Conservation (phyloP, 2,329 filamentous ascomycete species). For the Polychaeton citri region DNA sequence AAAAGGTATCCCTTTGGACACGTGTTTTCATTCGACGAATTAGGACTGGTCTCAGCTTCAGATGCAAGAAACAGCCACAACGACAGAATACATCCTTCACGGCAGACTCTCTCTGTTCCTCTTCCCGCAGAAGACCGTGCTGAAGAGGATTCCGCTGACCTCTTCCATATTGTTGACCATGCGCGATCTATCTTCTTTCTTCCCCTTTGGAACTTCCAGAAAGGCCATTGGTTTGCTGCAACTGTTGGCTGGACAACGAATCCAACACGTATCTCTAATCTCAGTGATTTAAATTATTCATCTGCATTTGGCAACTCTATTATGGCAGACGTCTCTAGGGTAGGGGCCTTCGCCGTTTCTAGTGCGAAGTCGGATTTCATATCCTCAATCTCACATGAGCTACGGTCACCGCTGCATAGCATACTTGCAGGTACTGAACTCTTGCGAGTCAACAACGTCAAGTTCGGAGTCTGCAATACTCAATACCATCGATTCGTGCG, state of each 20-base stretch:
- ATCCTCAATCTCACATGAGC: conserved; percentile 38
- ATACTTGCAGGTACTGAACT: conserved; percentile 33
- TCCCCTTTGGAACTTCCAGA: conserved; percentile 34
- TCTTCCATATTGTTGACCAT: background rate
- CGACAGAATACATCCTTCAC: background rate
- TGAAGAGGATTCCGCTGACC: no score
- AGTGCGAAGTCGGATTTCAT: conserved; percentile 40
- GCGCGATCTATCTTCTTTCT: conserved; percentile 35
- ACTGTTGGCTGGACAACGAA: conserved; percentile 18
- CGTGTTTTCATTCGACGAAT: no score
- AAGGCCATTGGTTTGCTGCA: conserved; percentile 22
- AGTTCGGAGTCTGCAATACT: conserved; percentile 10
- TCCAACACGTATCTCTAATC: conserved; percentile 22
- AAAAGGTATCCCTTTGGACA: no score
- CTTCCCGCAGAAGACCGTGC: no score
- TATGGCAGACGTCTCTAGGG: conserved; percentile 26
- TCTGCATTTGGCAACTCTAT: conserved; percentile 31
- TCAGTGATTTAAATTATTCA: conserved; percentile 24
- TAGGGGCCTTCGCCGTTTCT: conserved; percentile 28
- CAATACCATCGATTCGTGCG: conserved; percentile 33
- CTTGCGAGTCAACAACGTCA: conserved; percentile 34
- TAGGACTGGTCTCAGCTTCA: conserved; percentile 14
- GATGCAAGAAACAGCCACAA: background rate
- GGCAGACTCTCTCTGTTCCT: background rate
- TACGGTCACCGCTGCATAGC: conserved; percentile 35